Conservation (phyloP, 345 rosid genomes). For the Populus pruinosa region DNA sequence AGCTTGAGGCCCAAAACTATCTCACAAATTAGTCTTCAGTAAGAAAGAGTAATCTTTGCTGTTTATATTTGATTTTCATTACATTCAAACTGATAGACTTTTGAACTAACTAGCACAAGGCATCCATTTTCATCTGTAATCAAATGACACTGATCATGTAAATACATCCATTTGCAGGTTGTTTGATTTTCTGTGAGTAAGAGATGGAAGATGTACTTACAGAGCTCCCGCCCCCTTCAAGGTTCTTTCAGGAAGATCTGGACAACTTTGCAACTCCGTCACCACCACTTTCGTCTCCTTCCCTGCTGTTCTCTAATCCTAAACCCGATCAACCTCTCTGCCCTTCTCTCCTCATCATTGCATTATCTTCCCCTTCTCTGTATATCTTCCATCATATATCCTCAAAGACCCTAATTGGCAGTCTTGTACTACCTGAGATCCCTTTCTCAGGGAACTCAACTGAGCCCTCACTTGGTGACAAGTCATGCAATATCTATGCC, state of each 20-base stretch:
- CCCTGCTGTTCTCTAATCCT: conserved; percentile 56
- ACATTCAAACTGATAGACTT: neutral
- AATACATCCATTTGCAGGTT: neutral
- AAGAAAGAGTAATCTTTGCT: neutral
- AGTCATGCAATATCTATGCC: conserved; percentile 74
- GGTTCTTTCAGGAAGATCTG: conserved; percentile 92
- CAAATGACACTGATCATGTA: neutral
- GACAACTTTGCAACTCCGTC: conserved; percentile 62
- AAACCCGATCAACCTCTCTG: conserved; percentile 51
- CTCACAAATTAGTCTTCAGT: neutral
- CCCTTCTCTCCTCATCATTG: conserved; percentile 66
- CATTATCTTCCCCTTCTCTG: conserved; percentile 69
- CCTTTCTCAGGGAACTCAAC: conserved; percentile 58
- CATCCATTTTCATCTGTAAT: neutral
- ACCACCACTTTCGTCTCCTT: conserved; percentile 62
- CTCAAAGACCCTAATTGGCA: conserved; percentile 64
- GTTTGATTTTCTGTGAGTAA: conserved; percentile 1
- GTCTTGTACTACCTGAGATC: conserved; percentile 74
- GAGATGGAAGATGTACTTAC: conserved; percentile 88
- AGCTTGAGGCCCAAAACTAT: neutral
- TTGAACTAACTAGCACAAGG: neutral
- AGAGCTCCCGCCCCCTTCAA: conserved; percentile 89
- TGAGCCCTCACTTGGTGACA: conserved; percentile 68
- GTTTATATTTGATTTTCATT: neutral
- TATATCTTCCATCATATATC: conserved; percentile 48